Evolutionary conservation across 2,329 filamentous ascomycete genomes (phyloP), one percentile per base, ranked within the genome.

Genomic region (Plenodomus tracheiphilus): DNA sequence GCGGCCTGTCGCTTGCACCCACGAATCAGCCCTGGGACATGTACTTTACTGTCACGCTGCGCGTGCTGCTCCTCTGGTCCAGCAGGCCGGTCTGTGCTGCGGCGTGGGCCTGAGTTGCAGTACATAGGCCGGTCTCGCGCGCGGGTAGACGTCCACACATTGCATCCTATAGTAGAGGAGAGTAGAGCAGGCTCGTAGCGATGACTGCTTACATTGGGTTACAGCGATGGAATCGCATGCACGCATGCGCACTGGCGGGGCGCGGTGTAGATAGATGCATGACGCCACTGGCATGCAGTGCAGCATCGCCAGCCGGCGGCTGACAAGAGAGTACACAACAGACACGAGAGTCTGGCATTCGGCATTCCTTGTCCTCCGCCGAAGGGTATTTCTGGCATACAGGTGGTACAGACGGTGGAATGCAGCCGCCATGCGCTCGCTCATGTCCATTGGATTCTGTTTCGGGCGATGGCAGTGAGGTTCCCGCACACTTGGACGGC

Each of bases 251-350:
- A 36, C 28, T 32, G 28, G 37, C 53, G 41, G 51, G 49, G 46
- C 38, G 15, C 13, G 32, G 32, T 36, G 32, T 17, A 13, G 4
- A 15, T 17, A 48, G n/a, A n/a, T n/a, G n/a, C n/a, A n/a, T n/a
- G n/a, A n/a, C 22, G 10, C 22, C 46, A 54, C 46, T 48, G 42
- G 47, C 47, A 50, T 54, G 51, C 43, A 47, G 36, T 45, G 51
- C 53, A 49, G 34, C 40, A 54, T 54, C 51, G 51, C 52, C 49
- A 41, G 39, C 43, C 49, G 43, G 39, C 43, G 41, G 44, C 49
- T 53, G 47, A 43, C 46, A 39, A 46, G n/a, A n/a, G n/a, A n/a
- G n/a, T 48, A 51, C 48, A 54, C 49, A 16, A 41, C 43, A 47
- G 21, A n/a, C 20, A 38, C 40, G 39, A 42, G 30, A 28, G 35